A percentile compares a stretch with the other conserved stretches of the same genome.
These are phyloP conservation scores for Exophiala sp. DNA, from an alignment of 2,329 filamentous ascomycete genomes.

Conservation along the genomic window DNA sequence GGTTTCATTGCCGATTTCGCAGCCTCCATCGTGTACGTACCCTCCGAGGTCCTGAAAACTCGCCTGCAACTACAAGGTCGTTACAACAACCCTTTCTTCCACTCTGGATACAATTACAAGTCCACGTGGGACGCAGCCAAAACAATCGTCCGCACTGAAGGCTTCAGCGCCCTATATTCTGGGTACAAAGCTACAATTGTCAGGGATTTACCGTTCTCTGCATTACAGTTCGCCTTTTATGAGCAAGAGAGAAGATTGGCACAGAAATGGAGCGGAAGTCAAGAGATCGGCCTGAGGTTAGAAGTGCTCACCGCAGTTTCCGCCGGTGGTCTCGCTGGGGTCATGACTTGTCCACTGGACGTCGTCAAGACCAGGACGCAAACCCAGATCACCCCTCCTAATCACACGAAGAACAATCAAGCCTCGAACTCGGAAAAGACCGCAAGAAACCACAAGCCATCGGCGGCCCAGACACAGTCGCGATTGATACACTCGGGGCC, in stretches of 20 bases:
- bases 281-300: conserved; percentile 76
- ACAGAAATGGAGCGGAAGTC: conserved; percentile 67
- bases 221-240: conserved; percentile 96
- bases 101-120: conserved; percentile 92
- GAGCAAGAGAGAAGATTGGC: conserved; percentile 86
- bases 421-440: conserved; percentile 24
- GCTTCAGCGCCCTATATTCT: conserved; percentile 78
- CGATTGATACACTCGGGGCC: conserved; percentile 27
- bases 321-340: conserved; percentile 86
- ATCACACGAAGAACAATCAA: conserved; percentile 31
- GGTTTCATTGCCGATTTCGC: conserved; percentile 87
- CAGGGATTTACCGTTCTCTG: conserved; percentile 91
- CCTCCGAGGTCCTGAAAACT: conserved; percentile 97
- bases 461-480: conserved; percentile 27
- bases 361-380: conserved; percentile 96
- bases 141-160: conserved; percentile 79
- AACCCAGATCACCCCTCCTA: conserved; percentile 67
- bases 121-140: conserved; percentile 75
- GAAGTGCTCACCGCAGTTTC: conserved; percentile 85
- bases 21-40: conserved; percentile 89
- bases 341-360: conserved; percentile 91
- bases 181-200: conserved; percentile 96
- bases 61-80: conserved; percentile 89
- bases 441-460: conserved; percentile 17
- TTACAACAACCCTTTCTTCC: conserved; percentile 89